Evolutionary conservation across 345 rosid species (phyloP).

Genomic region (Euphorbia peplus): DNA sequence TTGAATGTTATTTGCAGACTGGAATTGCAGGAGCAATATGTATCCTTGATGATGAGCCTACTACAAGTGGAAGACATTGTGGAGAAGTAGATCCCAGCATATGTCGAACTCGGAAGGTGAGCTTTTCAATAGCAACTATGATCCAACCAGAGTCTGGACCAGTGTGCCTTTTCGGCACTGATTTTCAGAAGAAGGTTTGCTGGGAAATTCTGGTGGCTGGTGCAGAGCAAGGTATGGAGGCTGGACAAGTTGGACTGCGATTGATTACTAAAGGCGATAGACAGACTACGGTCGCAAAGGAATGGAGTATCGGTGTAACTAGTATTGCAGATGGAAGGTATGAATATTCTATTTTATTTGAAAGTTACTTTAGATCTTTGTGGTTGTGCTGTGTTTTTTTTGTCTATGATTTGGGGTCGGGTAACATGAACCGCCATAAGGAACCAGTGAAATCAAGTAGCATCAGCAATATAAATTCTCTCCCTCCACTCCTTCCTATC

Average conservation of each 20-base stretch:
- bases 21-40: conserved; percentile 82
- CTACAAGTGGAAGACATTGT: conserved; percentile 78
- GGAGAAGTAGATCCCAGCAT: conserved; percentile 77
- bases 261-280: conserved; percentile 90
- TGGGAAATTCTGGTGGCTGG: conserved; percentile 99
- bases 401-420: no score
- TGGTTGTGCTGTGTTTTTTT: neutral
- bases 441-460: no score
- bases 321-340: conserved; percentile 99
- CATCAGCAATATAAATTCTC: no score
- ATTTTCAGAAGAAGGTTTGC: conserved; percentile 86
- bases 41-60: conserved; percentile 95
- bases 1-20: conserved; percentile 50
- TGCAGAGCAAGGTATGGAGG: conserved; percentile 99
- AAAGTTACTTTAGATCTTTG: conserved; percentile 6
- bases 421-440: no score
- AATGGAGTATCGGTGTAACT: conserved; percentile 98
- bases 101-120: conserved; percentile 78
- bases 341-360: conserved; percentile 11
- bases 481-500: no score
- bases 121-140: conserved; percentile 85
- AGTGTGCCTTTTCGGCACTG: conserved; percentile 95
- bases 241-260: conserved; percentile 98
- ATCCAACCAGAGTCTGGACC: conserved; percentile 99
- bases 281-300: conserved; percentile 84